A percentile compares a stretch with the other conserved stretches of the same genome.
These are phyloP conservation scores for Petasospora rhodanensis DNA, from an alignment of 1,139 yeast genomes.

Conservation along the genomic window DNA sequence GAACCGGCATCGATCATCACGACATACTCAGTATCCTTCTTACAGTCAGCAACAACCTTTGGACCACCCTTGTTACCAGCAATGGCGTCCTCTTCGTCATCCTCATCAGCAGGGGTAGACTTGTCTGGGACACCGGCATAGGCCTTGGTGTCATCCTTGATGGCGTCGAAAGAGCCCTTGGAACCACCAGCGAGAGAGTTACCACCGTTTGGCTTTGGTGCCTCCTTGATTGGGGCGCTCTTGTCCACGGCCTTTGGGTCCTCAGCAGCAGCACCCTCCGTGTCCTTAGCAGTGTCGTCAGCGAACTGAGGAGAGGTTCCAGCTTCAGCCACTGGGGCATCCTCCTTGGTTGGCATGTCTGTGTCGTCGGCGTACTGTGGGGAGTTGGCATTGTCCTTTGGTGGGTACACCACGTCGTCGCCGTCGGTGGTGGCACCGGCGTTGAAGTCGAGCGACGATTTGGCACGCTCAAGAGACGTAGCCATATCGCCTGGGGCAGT, in stretches of 20 bases:
- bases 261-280: conserved; percentile 13
- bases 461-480: conserved; percentile 19
- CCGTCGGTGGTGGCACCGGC: conserved; percentile 1
- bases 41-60: conserved; percentile 25
- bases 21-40: conserved; percentile 49
- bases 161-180: conserved; percentile 24
- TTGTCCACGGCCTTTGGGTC: conserved; percentile 24
- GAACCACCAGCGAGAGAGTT: conserved; percentile 4
- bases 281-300: conserved; percentile 18
- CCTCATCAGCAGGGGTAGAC: conserved; percentile 7
- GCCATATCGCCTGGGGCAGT: conserved; percentile 20
- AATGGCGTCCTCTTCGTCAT: conserved; percentile 4
- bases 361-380: conserved; percentile 25
- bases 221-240: conserved; percentile 24
- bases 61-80: conserved; percentile 12
- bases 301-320: conserved; percentile 22
- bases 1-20: conserved; percentile 97
- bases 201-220: conserved; percentile 24
- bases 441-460: conserved; percentile 13
- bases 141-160: conserved; percentile 23
- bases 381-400: conserved; percentile 13
- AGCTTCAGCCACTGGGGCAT: conserved; percentile 7
- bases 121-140: conserved; percentile 27
- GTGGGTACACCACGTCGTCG: conserved; percentile 8
- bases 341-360: conserved; percentile 10